These are phyloP conservation scores for Thelonectria olida DNA, from an alignment of 2,329 filamentous ascomycete genomes.

Conservation along the genomic window DNA sequence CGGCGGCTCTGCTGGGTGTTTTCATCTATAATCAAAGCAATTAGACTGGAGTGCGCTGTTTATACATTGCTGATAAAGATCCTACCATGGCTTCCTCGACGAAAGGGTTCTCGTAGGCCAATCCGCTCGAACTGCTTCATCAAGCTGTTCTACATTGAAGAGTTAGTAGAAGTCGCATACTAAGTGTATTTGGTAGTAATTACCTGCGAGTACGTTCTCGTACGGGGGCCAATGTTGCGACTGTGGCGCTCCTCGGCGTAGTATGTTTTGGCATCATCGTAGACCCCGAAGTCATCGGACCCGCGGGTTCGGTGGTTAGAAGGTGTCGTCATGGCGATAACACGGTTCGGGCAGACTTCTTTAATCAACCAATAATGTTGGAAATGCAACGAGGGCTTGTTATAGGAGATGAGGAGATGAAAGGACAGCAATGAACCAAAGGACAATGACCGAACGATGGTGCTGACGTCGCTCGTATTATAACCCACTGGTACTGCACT, in stretches of 20 bases:
- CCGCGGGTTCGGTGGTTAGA: conserved; percentile 44
- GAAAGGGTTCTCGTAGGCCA: conserved; percentile 62
- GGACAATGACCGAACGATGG: neutral
- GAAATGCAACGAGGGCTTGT: conserved; percentile 18
- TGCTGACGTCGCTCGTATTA: conserved; percentile 17
- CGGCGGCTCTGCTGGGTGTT: conserved; percentile 72
- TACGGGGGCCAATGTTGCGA: conserved; percentile 59
- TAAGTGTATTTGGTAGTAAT: conserved; percentile 7
- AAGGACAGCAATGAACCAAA: neutral
- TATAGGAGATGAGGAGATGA: conserved; percentile 1
- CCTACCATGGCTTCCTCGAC: conserved; percentile 68
- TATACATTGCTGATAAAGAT: neutral
- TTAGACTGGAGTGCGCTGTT: neutral
- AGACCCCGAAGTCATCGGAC: conserved; percentile 61
- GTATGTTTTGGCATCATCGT: conserved; percentile 67
- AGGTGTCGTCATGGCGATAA: conserved; percentile 40
- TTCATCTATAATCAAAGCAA: conserved; percentile 68
- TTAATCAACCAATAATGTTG: neutral
- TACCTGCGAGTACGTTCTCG: conserved; percentile 67
- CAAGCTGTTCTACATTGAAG: conserved; percentile 57
- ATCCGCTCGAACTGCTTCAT: conserved; percentile 62
- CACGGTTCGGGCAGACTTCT: conserved; percentile 7
- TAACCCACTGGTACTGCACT: conserved; percentile 7
- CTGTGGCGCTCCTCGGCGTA: conserved; percentile 64
- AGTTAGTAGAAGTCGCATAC: conserved; percentile 40